phyloP scores from a whole-genome alignment of 371 early-diverging fungal genomes.

The Mortierella sp. region DNA sequence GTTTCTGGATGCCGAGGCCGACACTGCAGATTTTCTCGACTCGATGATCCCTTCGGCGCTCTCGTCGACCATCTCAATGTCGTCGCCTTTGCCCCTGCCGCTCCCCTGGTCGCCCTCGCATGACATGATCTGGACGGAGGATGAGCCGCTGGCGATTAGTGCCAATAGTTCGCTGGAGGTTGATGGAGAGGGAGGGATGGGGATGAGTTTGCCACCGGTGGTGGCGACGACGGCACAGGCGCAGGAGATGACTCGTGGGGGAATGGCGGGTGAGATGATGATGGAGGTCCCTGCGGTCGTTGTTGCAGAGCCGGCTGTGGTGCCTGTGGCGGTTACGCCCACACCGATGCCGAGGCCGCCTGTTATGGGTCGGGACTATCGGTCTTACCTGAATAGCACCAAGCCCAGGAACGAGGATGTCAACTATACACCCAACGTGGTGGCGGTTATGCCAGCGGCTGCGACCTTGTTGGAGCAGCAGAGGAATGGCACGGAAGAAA shows the following conservation, averaged over 20 bases:
- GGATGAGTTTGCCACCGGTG: too few relatives aligned
- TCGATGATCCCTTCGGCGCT: neutral
- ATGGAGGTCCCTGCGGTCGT: too few relatives aligned
- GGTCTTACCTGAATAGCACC: too few relatives aligned
- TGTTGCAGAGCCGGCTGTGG: too few relatives aligned
- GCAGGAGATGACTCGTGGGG: neutral
- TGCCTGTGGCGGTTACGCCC: too few relatives aligned
- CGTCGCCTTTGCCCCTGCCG: neutral
- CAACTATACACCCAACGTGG: too few relatives aligned
- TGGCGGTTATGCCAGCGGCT: too few relatives aligned
- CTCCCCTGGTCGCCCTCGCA: neutral
- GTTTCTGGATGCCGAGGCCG: neutral
- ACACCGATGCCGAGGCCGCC: too few relatives aligned
- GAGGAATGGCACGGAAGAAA: neutral
- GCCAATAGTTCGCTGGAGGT: too few relatives aligned
- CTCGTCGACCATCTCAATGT: neutral
- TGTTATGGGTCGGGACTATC: too few relatives aligned
- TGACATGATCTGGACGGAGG: constrained; percentile 3
- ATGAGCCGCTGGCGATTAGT: neutral
- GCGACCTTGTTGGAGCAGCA: neutral
- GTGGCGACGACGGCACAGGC: neutral
- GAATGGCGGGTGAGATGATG: neutral
- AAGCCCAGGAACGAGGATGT: too few relatives aligned
- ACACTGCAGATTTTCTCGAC: neutral
- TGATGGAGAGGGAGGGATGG: neutral